Base-by-base conservation (phyloP, 306 rosid species). In the Luffa aegyptiaca region DNA sequence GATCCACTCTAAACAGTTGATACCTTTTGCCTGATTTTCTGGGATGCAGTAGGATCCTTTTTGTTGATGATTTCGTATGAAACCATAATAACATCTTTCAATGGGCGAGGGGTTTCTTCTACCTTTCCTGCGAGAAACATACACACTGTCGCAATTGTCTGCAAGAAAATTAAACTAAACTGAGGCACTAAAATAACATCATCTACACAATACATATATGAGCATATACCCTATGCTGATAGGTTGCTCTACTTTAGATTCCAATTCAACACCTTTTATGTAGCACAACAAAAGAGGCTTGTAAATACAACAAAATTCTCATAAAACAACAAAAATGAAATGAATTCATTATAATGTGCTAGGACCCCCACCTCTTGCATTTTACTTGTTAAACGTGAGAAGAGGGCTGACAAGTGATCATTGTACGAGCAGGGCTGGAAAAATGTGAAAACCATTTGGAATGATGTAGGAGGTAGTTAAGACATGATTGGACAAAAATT, bases 91-190 rank as follows among this genome's bases (percentile, higher is more conserved):
- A 96, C 99, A 86, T 93, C 98, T 83, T 93, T 91, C 65, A 96
- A 82, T 6, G 98, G 99, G 70, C 99, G 98, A 26, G 99, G 99
- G 77, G 96, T 91, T 89, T 96, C 99, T 87, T 96, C 99, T 81
- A 96, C 99, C 87, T 93, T 96, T 81, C 99, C 99, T 72, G 99
- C 98, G 78, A 96, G 97, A 88, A 96, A 96, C 99, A 96, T 96
- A 85, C 99, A 96, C 71, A 88, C 94, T 21, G 99, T 96, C 76
- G 99, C 98, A 76, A 96, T 88, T 74, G 91, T 96, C 99, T 96
- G 96, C 86, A 80, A 82, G 84, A 84, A 87, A 87, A 62, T 80
- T 75, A 39, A 77, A 80, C 64, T 7, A 70, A 75, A 83, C 76
- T 85, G 78, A 83, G 79, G 64, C 58, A 80, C 83, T 31, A 53